These are phyloP conservation scores for Boletales sp. DNA, from an alignment of 768 basidiomycete species.

Conservation along the genomic window DNA sequence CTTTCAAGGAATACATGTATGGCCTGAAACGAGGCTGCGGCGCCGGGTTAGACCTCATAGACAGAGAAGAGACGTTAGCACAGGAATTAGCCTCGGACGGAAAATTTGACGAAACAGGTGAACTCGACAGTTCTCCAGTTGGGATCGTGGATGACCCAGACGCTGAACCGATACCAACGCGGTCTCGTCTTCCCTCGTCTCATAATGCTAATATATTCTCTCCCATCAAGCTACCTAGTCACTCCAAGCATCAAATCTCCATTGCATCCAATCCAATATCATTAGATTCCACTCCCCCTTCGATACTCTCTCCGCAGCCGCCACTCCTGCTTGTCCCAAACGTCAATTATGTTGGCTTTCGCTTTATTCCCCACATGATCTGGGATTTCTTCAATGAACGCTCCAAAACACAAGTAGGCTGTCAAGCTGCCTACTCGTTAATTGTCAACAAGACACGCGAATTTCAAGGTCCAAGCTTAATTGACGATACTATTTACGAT, in stretches of 20 bases:
- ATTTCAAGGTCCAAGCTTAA: slow-evolving; percentile 37
- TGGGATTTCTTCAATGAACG: slow-evolving; percentile 92
- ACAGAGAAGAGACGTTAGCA: slow-evolving; percentile 69
- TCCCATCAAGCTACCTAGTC: slow-evolving; percentile 26
- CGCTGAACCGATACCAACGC: slow-evolving; percentile 41
- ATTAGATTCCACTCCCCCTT: slow-evolving; percentile 46
- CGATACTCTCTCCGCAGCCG: slow-evolving; percentile 65
- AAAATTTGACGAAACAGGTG: slow-evolving; percentile 68
- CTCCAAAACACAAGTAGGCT: slow-evolving; percentile 71
- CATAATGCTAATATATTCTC: slow-evolving; percentile 31
- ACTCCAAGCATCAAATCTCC: slow-evolving; percentile 16
- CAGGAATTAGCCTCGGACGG: slow-evolving; percentile 67
- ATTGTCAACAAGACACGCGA: slow-evolving; percentile 62
- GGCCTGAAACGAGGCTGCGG: slow-evolving; percentile 86
- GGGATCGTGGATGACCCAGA: slow-evolving; percentile 26
- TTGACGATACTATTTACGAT: slow-evolving; percentile 16
- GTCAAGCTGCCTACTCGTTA: slow-evolving; percentile 76
- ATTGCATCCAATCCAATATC: slow-evolving; percentile 20
- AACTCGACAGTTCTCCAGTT: slow-evolving; percentile 22
- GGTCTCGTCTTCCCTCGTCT: slow-evolving; percentile 35
- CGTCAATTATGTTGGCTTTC: slow-evolving; percentile 73
- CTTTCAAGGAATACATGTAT: slow-evolving; percentile 92
- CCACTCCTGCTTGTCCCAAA: slow-evolving; percentile 77
- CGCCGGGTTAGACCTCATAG: slow-evolving; percentile 60
- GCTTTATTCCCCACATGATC: slow-evolving; percentile 84